Base-by-base conservation (phyloP, 352 stramenopile genomes). In the Aphanomyces stellatus region DNA sequence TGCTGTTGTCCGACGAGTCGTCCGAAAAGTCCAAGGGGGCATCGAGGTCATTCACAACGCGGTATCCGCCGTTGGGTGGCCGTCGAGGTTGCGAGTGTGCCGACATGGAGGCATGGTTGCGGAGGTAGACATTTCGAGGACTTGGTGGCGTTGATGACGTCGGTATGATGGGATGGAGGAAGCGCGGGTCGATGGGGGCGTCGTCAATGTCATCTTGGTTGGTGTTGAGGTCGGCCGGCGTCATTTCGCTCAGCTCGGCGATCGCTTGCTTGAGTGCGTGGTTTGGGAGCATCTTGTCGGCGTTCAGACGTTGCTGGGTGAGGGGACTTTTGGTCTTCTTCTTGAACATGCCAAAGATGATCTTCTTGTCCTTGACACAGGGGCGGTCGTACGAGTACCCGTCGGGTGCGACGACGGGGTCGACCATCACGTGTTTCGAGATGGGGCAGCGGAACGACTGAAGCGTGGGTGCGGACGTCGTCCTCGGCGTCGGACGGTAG, bases 361-460 rank as follows among this genome's bases (percentile, higher is more conserved):
- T 22, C 25, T 37, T 33, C 13, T 30, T 22, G 30, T 40, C 49
- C 42, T 75, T 65, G 69, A 99, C 99, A 6, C 94, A 96, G 49
- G 82, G 78, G 24, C 95, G 82, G 59, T 99, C 97, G 76, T 99
- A 99, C 25, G 95, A 98, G 71, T 99, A 93, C n/a, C 96, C 96
- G 73, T 99, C 96, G 6, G 89, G 89, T 43, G 95, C 93, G 8
- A 99, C 91, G 24, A 99, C 96, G 4, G 97, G 97, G 71, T 99
- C 94, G 19, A 88, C 60, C 93, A 99, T 98, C n/a, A 95, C 83
- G 53, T 91, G 87, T 25, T 92, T 84, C 8, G 93, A 98, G 62
- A 99, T 99, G 6, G 96, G 94, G 76, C 96, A 97, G 22, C 87
- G 82, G 25, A 91, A 65, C 4, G 59, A 7, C 10, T 28, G 6